A percentile compares a stretch with the other conserved stretches of the same genome.
Conservation (phyloP, 1,284 basidiomycete genomes). For the Ustilago nuda region DNA sequence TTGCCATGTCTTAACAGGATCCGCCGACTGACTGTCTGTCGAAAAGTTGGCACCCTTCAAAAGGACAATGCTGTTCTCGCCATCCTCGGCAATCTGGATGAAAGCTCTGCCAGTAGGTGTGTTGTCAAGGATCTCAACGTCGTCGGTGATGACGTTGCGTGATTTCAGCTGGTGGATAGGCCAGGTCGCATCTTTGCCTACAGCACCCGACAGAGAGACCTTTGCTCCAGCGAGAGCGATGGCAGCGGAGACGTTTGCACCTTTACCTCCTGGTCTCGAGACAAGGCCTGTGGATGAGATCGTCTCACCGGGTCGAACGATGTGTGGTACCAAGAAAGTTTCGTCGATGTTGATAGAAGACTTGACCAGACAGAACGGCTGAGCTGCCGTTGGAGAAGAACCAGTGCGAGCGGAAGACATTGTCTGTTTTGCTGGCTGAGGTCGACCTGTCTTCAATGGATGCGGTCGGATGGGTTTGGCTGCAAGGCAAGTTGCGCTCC, state of each 20-base stretch:
- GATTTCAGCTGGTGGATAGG: constrained; percentile 59
- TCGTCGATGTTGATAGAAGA: constrained; percentile 68
- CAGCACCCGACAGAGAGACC: constrained; percentile 55
- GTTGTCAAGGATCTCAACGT: constrained; percentile 47
- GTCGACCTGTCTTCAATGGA: not conserved
- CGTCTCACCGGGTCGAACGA: constrained; percentile 63
- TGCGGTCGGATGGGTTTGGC: not conserved
- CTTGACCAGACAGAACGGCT: constrained; percentile 63
- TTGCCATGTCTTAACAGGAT: constrained; percentile 36
- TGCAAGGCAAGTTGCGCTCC: not conserved
- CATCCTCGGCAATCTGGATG: constrained; percentile 66
- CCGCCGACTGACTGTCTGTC: constrained; percentile 26
- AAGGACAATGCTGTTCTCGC: constrained; percentile 68
- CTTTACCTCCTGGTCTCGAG: constrained; percentile 65
- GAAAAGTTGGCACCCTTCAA: constrained; percentile 65
- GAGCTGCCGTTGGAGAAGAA: constrained; percentile 1
- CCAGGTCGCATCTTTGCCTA: constrained; percentile 66
- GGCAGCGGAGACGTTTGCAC: constrained; percentile 65
- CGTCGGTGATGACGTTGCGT: constrained; percentile 49
- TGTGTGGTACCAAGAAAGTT: constrained; percentile 63
- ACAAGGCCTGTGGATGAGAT: constrained; percentile 58
- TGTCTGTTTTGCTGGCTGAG: not conserved
- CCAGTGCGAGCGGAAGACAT: constrained; percentile 16
- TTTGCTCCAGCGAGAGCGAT: constrained; percentile 58
- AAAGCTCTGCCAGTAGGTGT: constrained; percentile 65